Conservation (phyloP, 176 grass and related monocot species). For the Phoenix dactylifera region DNA sequence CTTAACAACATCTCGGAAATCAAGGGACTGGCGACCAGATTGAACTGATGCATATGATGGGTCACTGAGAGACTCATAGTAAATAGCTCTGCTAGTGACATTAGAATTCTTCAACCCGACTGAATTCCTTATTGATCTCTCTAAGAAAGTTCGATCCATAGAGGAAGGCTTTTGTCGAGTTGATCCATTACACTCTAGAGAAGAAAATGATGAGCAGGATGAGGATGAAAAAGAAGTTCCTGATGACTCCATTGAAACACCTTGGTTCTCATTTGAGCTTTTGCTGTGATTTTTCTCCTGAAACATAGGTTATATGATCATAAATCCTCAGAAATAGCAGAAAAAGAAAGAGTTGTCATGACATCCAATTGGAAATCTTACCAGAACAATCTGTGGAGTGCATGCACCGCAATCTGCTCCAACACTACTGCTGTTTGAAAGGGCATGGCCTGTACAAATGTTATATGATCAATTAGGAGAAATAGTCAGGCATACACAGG, state of each 20-base stretch:
- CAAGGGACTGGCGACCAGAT: conserved; percentile 28
- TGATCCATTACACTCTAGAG: conserved; percentile 48
- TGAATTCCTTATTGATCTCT: conserved; percentile 56
- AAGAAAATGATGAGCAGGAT: conserved; percentile 82
- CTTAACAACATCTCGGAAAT: conserved; percentile 74
- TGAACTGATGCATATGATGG: conserved; percentile 15
- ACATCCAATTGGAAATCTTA: conserved; percentile 18
- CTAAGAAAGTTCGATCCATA: conserved; percentile 46
- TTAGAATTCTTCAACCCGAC: conserved; percentile 51
- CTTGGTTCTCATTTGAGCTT: conserved; percentile 69
- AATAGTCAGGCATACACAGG: too few relatives aligned
- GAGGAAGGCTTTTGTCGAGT: conserved; percentile 42
- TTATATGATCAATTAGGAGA: too few relatives aligned
- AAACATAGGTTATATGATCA: not conserved
- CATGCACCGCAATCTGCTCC: conserved; percentile 33
- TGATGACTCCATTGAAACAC: conserved; percentile 80
- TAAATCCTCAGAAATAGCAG: not conserved
- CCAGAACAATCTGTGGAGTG: conserved; percentile 55
- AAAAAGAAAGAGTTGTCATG: not conserved
- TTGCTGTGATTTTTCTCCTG: conserved; percentile 93
- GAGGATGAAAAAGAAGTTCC: conserved; percentile 81
- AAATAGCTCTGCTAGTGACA: conserved; percentile 3
- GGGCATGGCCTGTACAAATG: conserved; percentile 27
- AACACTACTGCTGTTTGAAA: conserved; percentile 28
- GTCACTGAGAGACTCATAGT: not conserved